These are phyloP conservation scores for Cupressus sempervirens DNA, from an alignment of 75 land plant species.

Conservation along the genomic window DNA sequence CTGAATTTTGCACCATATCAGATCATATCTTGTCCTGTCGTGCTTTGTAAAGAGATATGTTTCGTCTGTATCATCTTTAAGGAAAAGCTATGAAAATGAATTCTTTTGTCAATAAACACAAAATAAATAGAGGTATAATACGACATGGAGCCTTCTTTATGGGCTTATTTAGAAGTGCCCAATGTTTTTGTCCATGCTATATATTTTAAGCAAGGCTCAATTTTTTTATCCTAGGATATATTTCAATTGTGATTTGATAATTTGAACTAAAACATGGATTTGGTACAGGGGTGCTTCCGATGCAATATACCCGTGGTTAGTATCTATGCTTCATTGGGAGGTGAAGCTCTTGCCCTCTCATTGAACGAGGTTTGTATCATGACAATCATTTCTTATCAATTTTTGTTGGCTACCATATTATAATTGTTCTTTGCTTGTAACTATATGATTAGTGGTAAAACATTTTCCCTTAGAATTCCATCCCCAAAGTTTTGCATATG, in stretches of 20 bases:
- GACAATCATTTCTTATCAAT: neutral
- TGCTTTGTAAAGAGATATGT: neutral
- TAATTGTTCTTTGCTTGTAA: neutral
- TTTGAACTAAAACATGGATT: neutral
- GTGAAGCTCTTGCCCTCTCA: conserved; percentile 83
- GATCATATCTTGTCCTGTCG: neutral
- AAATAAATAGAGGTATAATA: neutral
- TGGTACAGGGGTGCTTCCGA: conserved; percentile 72
- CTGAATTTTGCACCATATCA: neutral
- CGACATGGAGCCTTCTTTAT: neutral
- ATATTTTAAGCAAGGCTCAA: neutral
- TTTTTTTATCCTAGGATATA: neutral
- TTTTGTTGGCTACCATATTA: neutral
- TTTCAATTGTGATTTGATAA: neutral
- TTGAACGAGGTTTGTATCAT: conserved; percentile 68
- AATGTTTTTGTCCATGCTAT: neutral
- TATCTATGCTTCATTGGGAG: conserved; percentile 87
- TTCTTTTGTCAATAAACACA: neutral
- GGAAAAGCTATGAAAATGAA: neutral
- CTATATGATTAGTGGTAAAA: neutral
- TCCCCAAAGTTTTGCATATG: neutral
- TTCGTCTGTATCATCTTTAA: neutral
- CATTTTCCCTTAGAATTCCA: neutral
- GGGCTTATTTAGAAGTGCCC: neutral
- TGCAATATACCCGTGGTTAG: conserved; percentile 81